Percentiles rank a stretch among this genome's conserved stretches.
phyloP scores from a whole-genome alignment of 2,329 filamentous ascomycete species.

The Pseudogymnoascus sp. region DNA sequence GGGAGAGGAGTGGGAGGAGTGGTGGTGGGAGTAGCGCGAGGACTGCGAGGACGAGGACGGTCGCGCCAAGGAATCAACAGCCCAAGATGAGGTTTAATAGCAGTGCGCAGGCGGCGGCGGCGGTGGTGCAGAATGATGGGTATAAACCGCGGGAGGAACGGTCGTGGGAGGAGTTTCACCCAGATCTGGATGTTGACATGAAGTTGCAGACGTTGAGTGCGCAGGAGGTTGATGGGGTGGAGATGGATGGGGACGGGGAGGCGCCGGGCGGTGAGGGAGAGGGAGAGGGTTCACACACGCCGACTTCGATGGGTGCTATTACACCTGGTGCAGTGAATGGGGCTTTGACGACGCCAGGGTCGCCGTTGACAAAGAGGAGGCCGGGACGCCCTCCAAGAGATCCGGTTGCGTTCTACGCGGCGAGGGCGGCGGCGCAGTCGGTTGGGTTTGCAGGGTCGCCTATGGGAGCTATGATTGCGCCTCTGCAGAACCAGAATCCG shows the following conservation, averaged over 20 bases:
- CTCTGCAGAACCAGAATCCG: constrained; percentile 70
- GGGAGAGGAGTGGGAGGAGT: constrained; percentile 43
- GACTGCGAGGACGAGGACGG: constrained; percentile 27
- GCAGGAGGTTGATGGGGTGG: constrained; percentile 75
- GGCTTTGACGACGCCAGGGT: not conserved
- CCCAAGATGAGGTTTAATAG: constrained; percentile 60
- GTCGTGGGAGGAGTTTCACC: constrained; percentile 96
- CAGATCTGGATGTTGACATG: constrained; percentile 82
- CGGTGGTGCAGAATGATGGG: constrained; percentile 83
- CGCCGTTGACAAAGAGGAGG: constrained; percentile 47
- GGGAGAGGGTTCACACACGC: not conserved
- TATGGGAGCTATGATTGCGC: constrained; percentile 58
- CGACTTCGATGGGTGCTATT: not conserved
- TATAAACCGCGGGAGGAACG: constrained; percentile 97
- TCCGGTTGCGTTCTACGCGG: constrained; percentile 49
- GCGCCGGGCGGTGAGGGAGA: not conserved
- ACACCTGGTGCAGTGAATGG: not conserved
- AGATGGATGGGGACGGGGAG: constrained; percentile 33
- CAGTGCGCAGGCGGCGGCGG: constrained; percentile 80
- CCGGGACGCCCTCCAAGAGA: constrained; percentile 60
- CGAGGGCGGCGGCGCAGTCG: constrained; percentile 33
- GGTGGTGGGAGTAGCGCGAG: constrained; percentile 50
- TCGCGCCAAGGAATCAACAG: constrained; percentile 24
- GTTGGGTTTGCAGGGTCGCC: constrained; percentile 33
- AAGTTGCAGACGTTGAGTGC: constrained; percentile 71